Conservation (phyloP, 1,139 yeast genomes). For the Pneumocystis jirovecii region DNA sequence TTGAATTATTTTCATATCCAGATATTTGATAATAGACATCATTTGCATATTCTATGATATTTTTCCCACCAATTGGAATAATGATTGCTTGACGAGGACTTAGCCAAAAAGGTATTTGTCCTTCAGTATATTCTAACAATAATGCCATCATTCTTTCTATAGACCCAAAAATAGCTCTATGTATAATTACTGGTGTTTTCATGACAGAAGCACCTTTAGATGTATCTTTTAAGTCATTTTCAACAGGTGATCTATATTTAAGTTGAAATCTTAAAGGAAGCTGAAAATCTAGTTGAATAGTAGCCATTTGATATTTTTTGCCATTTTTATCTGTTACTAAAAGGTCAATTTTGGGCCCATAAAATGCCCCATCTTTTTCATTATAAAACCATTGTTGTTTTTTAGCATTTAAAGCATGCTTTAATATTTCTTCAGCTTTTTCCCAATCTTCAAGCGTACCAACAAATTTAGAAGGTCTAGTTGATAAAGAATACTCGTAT, state of each 20-base stretch:
- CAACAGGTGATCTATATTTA: constrained; percentile 43
- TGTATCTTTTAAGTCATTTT: not conserved
- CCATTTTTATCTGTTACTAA: constrained; percentile 79
- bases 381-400: constrained; percentile 55
- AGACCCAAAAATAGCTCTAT: constrained; percentile 94
- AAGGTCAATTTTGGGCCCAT: constrained; percentile 96
- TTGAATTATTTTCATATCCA: constrained; percentile 19
- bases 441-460: constrained; percentile 84
- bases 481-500: constrained; percentile 77
- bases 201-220: constrained; percentile 23
- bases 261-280: constrained; percentile 81
- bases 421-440: constrained; percentile 65
- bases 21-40: constrained; percentile 55
- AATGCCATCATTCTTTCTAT: constrained; percentile 98
- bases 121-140: constrained; percentile 90
- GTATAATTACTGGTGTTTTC: constrained; percentile 89
- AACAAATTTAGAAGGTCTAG: constrained; percentile 84
- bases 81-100: constrained; percentile 93
- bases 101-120: constrained; percentile 98
- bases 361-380: constrained; percentile 97
- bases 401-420: constrained; percentile 36
- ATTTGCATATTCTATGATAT: constrained; percentile 65
- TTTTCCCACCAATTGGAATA: constrained; percentile 89
- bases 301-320: constrained; percentile 96
- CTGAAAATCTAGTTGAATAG: constrained; percentile 95